Conservation (phyloP, 2,329 filamentous ascomycete species). For the Neurospora sp. region DNA sequence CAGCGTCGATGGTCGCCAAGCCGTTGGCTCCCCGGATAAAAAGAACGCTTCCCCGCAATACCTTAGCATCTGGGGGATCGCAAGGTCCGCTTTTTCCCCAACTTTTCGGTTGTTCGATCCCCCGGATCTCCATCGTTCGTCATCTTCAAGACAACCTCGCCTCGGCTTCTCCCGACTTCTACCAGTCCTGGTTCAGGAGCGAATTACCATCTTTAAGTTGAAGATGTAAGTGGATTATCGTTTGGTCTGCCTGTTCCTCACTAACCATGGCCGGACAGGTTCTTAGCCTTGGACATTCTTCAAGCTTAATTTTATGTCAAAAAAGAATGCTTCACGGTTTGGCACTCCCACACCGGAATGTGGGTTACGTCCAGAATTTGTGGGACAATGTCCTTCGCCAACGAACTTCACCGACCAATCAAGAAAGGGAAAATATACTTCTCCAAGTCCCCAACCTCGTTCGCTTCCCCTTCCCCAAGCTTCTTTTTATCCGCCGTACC, state of each 20-base stretch:
- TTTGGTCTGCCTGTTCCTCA: neutral
- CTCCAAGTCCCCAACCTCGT: neutral
- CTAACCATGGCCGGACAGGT: neutral
- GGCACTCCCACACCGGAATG: neutral
- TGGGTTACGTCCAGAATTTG: neutral
- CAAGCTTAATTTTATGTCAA: neutral
- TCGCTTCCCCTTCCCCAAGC: neutral
- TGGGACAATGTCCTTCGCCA: neutral
- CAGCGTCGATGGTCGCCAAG: neutral
- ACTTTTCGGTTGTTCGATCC: neutral
- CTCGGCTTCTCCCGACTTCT: neutral
- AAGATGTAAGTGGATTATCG: neutral
- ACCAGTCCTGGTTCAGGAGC: neutral
- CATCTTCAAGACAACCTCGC: neutral
- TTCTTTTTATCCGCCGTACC: neutral
- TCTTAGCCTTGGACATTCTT: neutral
- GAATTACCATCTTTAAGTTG: neutral
- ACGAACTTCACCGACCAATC: neutral
- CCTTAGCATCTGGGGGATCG: neutral
- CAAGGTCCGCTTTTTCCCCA: neutral
- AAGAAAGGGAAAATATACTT: neutral
- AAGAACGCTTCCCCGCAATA: neutral
- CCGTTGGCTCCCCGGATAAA: neutral
- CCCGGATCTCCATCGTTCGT: neutral
- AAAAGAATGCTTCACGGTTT: neutral